Percentiles rank a stretch among this genome's conserved stretches.
phyloP scores from a whole-genome alignment of 108 stramenopile genomes.

The Skeletonema menzelii region DNA sequence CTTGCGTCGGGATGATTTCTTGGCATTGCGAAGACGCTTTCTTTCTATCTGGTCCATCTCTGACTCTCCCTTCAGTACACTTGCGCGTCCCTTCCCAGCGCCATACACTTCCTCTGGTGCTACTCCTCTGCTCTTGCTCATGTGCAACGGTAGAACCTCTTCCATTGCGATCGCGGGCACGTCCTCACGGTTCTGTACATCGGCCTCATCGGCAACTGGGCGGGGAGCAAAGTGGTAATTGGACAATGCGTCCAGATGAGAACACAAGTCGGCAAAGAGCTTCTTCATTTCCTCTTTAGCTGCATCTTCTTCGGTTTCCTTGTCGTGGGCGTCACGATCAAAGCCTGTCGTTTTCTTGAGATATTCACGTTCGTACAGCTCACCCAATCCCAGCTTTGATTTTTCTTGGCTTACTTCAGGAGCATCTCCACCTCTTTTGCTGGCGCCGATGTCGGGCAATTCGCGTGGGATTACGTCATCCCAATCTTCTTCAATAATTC shows the following conservation, averaged over 20 bases:
- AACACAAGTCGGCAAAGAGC: conserved; percentile 85
- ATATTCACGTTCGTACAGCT: conserved; percentile 95
- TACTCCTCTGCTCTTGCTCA: conserved; percentile 83
- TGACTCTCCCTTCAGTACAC: conserved; percentile 81
- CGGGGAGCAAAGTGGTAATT: conserved; percentile 98
- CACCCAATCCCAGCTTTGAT: conserved; percentile 93
- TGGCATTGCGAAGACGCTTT: conserved; percentile 82
- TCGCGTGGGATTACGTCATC: conserved; percentile 95
- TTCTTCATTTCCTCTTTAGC: conserved; percentile 85
- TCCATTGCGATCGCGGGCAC: conserved; percentile 97
- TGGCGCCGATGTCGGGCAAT: conserved; percentile 77
- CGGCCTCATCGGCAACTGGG: conserved; percentile 89
- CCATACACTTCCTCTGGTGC: conserved; percentile 96
- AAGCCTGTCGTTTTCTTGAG: conserved; percentile 87
- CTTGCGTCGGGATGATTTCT: conserved; percentile 92
- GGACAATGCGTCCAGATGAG: conserved; percentile 94
- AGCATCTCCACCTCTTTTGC: conserved; percentile 70
- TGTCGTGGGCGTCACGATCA: conserved; percentile 78
- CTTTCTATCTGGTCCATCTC: conserved; percentile 91
- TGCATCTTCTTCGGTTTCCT: conserved; percentile 82
- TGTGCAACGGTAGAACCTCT: conserved; percentile 93
- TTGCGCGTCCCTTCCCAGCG: conserved; percentile 85
- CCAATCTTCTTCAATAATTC: conserved; percentile 94
- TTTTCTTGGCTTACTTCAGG: conserved; percentile 98
- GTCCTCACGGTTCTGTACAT: conserved; percentile 64